Percentiles rank a stretch among this genome's conserved stretches.
These are phyloP conservation scores for Cordyceps pruinosa DNA, from an alignment of 2,329 filamentous ascomycete species.

Conservation along the genomic window DNA sequence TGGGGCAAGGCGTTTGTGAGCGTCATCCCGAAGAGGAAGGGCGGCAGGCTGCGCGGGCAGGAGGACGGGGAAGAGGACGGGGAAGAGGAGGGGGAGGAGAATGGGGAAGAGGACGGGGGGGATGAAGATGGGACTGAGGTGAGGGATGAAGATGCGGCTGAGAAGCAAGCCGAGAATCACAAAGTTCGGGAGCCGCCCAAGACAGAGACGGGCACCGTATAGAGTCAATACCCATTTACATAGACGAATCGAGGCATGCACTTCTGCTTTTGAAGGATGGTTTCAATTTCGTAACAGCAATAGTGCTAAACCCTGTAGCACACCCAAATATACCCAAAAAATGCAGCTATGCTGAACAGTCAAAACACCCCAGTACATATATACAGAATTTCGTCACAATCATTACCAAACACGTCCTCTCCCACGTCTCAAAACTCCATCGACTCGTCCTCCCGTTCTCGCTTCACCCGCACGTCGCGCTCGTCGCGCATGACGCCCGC, in stretches of 20 bases:
- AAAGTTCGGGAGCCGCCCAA: constrained; percentile 24
- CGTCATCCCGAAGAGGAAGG: constrained; percentile 88
- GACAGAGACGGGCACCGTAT: constrained; percentile 16
- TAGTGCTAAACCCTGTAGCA: background rate
- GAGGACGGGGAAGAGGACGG: constrained; percentile 21
- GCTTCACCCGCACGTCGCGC: constrained; percentile 46
- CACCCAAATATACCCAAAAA: background rate
- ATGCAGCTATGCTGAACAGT: constrained; percentile 1
- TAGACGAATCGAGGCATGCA: constrained; percentile 10
- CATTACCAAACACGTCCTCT: background rate
- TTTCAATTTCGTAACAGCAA: background rate
- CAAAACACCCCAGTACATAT: constrained; percentile 7
- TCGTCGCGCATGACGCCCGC: constrained; percentile 71
- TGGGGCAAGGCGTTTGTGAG: constrained; percentile 86
- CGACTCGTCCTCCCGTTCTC: constrained; percentile 45
- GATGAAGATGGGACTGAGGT: constrained; percentile 22
- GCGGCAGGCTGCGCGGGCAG: constrained; percentile 55
- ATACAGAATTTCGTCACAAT: constrained; percentile 14
- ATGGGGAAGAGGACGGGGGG: background rate
- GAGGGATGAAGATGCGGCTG: constrained; percentile 18
- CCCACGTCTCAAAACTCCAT: constrained; percentile 44
- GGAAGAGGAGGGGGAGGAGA: constrained; percentile 16
- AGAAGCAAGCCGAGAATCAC: constrained; percentile 9
- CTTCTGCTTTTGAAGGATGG: background rate
- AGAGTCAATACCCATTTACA: constrained; percentile 11